A percentile compares a stretch with the other conserved stretches of the same genome.
Conservation (phyloP, 2,329 filamentous ascomycete species). For the Diaporthe aspalathi region DNA sequence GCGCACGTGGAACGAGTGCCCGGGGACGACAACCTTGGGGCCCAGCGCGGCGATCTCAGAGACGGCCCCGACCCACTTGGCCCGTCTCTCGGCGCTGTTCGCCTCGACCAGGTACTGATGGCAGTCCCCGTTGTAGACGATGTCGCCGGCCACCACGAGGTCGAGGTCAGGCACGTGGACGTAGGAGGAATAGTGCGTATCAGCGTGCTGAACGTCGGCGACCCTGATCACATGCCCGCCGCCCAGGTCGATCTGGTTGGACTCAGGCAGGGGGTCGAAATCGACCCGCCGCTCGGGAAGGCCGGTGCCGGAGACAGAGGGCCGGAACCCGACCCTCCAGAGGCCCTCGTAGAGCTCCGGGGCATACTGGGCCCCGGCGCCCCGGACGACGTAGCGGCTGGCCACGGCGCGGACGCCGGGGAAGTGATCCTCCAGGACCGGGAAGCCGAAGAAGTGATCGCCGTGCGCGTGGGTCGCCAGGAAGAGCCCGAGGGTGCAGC, state of each 20-base stretch:
- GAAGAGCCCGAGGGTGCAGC: conserved; percentile 1
- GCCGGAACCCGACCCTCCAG: not conserved
- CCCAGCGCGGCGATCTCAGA: not conserved
- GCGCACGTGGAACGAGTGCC: conserved; percentile 16
- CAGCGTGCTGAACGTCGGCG: conserved; percentile 1
- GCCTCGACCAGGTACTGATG: conserved; percentile 9
- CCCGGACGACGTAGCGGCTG: conserved; percentile 6
- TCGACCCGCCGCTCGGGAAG: not conserved
- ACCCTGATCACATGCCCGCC: not conserved
- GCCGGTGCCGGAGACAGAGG: not conserved
- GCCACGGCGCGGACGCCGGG: conserved; percentile 9
- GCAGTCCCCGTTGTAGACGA: conserved; percentile 23
- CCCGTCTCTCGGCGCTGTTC: not conserved
- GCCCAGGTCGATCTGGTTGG: not conserved
- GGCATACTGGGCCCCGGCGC: not conserved
- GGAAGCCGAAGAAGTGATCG: conserved; percentile 30
- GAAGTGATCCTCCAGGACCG: conserved; percentile 13
- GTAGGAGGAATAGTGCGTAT: conserved; percentile 14
- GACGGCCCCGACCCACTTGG: not conserved
- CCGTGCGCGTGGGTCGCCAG: conserved; percentile 16
- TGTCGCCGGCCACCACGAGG: conserved; percentile 14
- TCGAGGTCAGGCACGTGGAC: conserved; percentile 2
- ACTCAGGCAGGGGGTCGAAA: not conserved
- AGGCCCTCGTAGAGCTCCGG: conserved; percentile 5
- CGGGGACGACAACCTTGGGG: not conserved